A percentile compares a stretch with the other conserved stretches of the same genome.
These are phyloP conservation scores for Hyphopichia khmerensis DNA, from an alignment of 1,139 yeast genomes.

Conservation along the genomic window DNA sequence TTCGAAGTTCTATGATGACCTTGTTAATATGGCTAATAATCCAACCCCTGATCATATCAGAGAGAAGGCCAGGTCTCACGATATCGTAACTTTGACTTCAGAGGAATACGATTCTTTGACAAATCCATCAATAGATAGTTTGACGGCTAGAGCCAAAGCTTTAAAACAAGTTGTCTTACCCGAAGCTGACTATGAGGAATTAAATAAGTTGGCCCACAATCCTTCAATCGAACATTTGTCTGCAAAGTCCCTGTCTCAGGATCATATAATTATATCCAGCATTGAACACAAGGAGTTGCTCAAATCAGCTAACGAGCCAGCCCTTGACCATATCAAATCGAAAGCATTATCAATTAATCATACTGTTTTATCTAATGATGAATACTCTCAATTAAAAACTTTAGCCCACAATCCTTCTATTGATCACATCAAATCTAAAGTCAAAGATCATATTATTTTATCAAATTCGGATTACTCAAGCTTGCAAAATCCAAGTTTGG, in stretches of 20 bases:
- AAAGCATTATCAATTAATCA: slow-evolving; percentile 18
- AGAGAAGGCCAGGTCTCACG: slow-evolving; percentile 19
- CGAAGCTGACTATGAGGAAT: slow-evolving; percentile 14
- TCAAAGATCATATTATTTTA: slow-evolving; percentile 4
- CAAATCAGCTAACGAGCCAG: slow-evolving; percentile 12
- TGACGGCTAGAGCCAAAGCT: slow-evolving; percentile 13
- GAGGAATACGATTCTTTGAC: slow-evolving; percentile 18
- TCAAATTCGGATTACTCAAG: slow-evolving; percentile 4
- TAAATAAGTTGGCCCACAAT: slow-evolving; percentile 15
- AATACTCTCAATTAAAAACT: slow-evolving; percentile 13
- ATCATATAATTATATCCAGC: slow-evolving; percentile 15
- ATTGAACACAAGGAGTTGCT: slow-evolving; percentile 13
- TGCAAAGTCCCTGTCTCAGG: slow-evolving; percentile 12
- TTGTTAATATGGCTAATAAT: slow-evolving; percentile 21
- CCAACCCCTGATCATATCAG: slow-evolving; percentile 24
- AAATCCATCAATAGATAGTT: slow-evolving; percentile 18
- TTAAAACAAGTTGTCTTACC: slow-evolving; percentile 17
- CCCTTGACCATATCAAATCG: slow-evolving; percentile 18
- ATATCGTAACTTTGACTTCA: slow-evolving; percentile 12
- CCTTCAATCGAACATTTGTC: slow-evolving; percentile 15
- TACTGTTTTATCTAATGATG: slow-evolving; percentile 18
- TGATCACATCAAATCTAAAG: slow-evolving; percentile 11
- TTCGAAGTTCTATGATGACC: slow-evolving; percentile 22
- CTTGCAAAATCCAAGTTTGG: slow-evolving; percentile 22
- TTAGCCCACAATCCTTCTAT: slow-evolving; percentile 19